phyloP scores from a whole-genome alignment of 1,284 basidiomycete species.

The Pyrrhoderma noxium region DNA sequence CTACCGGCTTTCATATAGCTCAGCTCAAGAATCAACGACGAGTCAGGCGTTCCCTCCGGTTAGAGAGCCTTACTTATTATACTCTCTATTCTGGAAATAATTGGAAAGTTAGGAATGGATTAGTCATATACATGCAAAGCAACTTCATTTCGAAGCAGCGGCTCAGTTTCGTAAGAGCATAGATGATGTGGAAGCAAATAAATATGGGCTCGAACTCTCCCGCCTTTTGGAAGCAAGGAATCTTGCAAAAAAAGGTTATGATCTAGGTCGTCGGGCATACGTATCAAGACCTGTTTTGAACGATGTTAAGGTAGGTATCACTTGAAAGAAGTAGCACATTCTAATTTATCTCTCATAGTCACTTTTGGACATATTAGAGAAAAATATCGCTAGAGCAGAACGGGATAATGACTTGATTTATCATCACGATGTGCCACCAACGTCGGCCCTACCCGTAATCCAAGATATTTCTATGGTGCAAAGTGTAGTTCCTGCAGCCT shows the following conservation, averaged over 20 bases:
- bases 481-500: slow-evolving; percentile 48
- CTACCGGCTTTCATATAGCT: slow-evolving; percentile 51
- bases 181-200: slow-evolving; percentile 83
- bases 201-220: slow-evolving; percentile 81
- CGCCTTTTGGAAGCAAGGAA: slow-evolving; percentile 62
- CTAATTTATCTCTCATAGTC: slow-evolving; percentile 34
- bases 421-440: slow-evolving; percentile 77
- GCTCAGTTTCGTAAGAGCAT: slow-evolving; percentile 86
- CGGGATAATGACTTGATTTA: slow-evolving; percentile 97
- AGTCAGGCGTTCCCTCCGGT: slow-evolving; percentile 47
- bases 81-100: neutral
- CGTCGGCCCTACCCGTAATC: slow-evolving; percentile 63
- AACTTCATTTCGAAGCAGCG: slow-evolving; percentile 83
- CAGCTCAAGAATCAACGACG: slow-evolving; percentile 41
- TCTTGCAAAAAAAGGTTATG: slow-evolving; percentile 68
- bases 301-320: slow-evolving; percentile 62
- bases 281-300: slow-evolving; percentile 58
- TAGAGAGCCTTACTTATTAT: slow-evolving; percentile 21
- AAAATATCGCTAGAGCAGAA: slow-evolving; percentile 64
- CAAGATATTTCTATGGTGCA: slow-evolving; percentile 66
- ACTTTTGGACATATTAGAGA: slow-evolving; percentile 62
- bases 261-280: slow-evolving; percentile 56
- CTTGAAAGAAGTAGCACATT: too few species aligned
- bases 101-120: slow-evolving; percentile 61
- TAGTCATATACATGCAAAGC: slow-evolving; percentile 78